Conservation (phyloP, 176 grass and related monocot species). For the Bolboschoenus planiculmis region DNA sequence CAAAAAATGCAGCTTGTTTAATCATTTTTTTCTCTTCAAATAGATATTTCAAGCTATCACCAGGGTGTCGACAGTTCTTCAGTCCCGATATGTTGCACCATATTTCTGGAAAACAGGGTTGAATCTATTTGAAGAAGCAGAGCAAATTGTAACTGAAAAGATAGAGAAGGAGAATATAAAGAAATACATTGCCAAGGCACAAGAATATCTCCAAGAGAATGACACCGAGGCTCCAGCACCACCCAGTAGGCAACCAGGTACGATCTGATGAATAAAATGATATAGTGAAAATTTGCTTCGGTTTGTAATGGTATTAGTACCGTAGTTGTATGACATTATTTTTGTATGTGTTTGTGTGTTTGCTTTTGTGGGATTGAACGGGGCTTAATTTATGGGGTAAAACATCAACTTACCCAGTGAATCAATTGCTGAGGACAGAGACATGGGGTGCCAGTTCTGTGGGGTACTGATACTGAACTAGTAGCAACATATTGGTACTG, state of each 20-base stretch:
- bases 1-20: neutral
- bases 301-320: neutral
- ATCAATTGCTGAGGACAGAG: neutral
- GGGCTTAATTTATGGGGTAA: neutral
- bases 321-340: neutral
- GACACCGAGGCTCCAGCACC: conserved; percentile 48
- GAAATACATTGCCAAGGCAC: conserved; percentile 57
- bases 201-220: conserved; percentile 61
- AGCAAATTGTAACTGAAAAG: conserved; percentile 44
- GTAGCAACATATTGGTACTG: neutral
- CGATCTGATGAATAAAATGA: neutral
- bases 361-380: neutral
- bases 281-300: neutral
- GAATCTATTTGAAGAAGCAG: conserved; percentile 65
- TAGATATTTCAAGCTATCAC: conserved; percentile 65
- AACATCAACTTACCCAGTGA: neutral
- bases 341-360: neutral
- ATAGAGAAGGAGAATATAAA: conserved; percentile 60
- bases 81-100: conserved; percentile 75
- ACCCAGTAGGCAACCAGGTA: conserved; percentile 61
- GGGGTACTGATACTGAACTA: neutral
- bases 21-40: conserved; percentile 2
- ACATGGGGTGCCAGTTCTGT: neutral
- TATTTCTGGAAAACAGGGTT: conserved; percentile 83
- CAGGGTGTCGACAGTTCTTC: conserved; percentile 76